phyloP scores from a whole-genome alignment of 1,139 yeast species.

The Zygoascus sp. region DNA sequence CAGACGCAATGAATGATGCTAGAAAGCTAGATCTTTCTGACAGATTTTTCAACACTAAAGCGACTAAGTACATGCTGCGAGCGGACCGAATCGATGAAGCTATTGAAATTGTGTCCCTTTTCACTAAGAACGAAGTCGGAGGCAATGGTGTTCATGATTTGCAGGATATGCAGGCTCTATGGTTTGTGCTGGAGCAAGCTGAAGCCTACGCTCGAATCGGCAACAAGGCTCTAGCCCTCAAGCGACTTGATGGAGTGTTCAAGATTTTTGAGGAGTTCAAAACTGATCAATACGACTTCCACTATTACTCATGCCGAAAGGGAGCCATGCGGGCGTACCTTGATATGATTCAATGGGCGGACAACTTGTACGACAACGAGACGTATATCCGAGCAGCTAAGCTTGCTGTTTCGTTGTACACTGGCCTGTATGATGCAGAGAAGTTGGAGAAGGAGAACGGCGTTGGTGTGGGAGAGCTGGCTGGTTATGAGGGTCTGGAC shows the following conservation, averaged over 20 bases:
- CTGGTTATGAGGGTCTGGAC: conserved; percentile 25
- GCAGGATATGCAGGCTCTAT: conserved; percentile 85
- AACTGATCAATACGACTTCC: conserved; percentile 92
- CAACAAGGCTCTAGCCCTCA: conserved; percentile 65
- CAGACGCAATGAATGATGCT: conserved; percentile 63
- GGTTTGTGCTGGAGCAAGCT: conserved; percentile 84
- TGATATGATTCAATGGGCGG: conserved; percentile 77
- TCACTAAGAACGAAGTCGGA: conserved; percentile 76
- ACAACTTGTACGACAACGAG: conserved; percentile 62
- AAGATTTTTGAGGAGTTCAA: conserved; percentile 66
- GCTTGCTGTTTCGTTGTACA: conserved; percentile 60
- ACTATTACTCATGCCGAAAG: conserved; percentile 82
- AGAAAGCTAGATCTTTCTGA: conserved; percentile 81
- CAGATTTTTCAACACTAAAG: conserved; percentile 82
- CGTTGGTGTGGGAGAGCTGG: conserved; percentile 21
- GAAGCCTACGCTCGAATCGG: conserved; percentile 61
- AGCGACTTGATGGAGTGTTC: conserved; percentile 66
- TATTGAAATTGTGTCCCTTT: conserved; percentile 64
- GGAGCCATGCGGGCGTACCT: conserved; percentile 86
- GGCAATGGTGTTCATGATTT: conserved; percentile 82
- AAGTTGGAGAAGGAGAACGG: conserved; percentile 14
- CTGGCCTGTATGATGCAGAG: conserved; percentile 37
- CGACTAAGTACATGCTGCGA: conserved; percentile 77
- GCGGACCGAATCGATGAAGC: conserved; percentile 79
- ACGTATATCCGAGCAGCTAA: conserved; percentile 63